Percentiles rank a stretch among this genome's conserved stretches.
phyloP scores from a whole-genome alignment of 441 rosid species.

The Iberis amara region DNA sequence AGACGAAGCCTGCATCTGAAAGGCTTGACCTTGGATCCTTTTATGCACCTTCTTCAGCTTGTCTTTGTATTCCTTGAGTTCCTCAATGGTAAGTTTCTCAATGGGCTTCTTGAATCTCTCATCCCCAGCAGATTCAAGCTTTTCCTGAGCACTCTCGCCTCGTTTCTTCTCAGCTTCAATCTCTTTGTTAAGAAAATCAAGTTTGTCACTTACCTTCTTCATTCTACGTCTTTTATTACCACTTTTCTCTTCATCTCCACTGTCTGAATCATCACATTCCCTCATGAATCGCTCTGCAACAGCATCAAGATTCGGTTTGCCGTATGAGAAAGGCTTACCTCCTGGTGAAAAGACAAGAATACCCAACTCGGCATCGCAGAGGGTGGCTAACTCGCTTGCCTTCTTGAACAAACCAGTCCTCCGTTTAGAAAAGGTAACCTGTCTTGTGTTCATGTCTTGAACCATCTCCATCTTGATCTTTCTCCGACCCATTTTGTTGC shows the following conservation, averaged over 20 bases:
- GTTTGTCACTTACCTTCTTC: slow-evolving; percentile 22
- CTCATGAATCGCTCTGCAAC: slow-evolving; percentile 29
- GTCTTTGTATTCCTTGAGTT: slow-evolving; percentile 27
- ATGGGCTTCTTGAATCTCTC: slow-evolving; percentile 24
- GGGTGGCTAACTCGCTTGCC: slow-evolving; percentile 32
- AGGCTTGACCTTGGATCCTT: slow-evolving; percentile 23
- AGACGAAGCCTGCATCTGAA: slow-evolving; percentile 27
- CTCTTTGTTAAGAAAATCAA: slow-evolving; percentile 28
- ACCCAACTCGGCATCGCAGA: slow-evolving; percentile 33
- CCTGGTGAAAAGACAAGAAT: slow-evolving; percentile 36
- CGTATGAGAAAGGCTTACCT: slow-evolving; percentile 34
- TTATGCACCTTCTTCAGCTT: slow-evolving; percentile 17
- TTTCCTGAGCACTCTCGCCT: slow-evolving; percentile 14
- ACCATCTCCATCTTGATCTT: slow-evolving; percentile 37
- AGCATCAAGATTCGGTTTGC: slow-evolving; percentile 31
- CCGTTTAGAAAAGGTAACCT: slow-evolving; percentile 35
- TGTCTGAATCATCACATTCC: slow-evolving; percentile 21
- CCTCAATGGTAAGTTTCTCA: slow-evolving; percentile 25
- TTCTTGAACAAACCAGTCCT: slow-evolving; percentile 37
- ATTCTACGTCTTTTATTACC: background rate
- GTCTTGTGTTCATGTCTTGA: slow-evolving; percentile 34
- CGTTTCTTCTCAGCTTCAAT: slow-evolving; percentile 30
- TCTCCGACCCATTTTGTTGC: slow-evolving; percentile 31
- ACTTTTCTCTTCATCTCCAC: slow-evolving; percentile 1
- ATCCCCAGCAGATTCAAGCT: slow-evolving; percentile 28